Evolutionary conservation across 2,329 filamentous ascomycete species (phyloP).

Genomic region (Blastomyces parvus): DNA sequence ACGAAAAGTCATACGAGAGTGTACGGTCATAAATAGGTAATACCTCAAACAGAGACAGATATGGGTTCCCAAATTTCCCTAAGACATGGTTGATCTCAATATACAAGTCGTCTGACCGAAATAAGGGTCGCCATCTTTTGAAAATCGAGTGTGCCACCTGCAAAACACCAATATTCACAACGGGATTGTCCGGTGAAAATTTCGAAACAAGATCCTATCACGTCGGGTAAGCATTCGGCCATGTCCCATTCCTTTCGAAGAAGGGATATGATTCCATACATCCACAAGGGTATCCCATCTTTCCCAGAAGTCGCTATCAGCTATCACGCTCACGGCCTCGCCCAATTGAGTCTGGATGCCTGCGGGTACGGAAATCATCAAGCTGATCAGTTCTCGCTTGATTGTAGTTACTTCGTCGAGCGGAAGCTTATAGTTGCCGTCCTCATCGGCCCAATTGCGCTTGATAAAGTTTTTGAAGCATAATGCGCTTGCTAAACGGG

Average conservation of each 20-base stretch:
- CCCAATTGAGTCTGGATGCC: slow-evolving; percentile 88
- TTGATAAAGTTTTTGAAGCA: slow-evolving; percentile 99
- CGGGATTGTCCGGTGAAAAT: slow-evolving; percentile 69
- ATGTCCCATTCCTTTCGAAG: not conserved
- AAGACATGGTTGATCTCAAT: slow-evolving; percentile 96
- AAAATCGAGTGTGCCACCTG: slow-evolving; percentile 98
- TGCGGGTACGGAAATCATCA: slow-evolving; percentile 88
- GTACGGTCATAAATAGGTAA: slow-evolving; percentile 18
- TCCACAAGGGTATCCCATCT: slow-evolving; percentile 92
- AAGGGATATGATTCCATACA: slow-evolving; percentile 38
- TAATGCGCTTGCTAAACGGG: slow-evolving; percentile 75
- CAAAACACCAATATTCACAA: slow-evolving; percentile 84
- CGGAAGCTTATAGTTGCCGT: slow-evolving; percentile 84
- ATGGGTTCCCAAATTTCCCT: slow-evolving; percentile 70
- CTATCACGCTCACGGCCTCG: slow-evolving; percentile 93
- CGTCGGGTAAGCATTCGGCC: not conserved
- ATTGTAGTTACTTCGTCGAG: slow-evolving; percentile 75
- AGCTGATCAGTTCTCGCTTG: slow-evolving; percentile 86
- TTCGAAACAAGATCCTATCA: slow-evolving; percentile 73
- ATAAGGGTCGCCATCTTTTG: slow-evolving; percentile 87
- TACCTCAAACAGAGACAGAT: slow-evolving; percentile 69
- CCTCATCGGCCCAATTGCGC: slow-evolving; percentile 89
- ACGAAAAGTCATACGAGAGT: not conserved
- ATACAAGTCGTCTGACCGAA: slow-evolving; percentile 85
- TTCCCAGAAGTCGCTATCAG: slow-evolving; percentile 94